These are phyloP conservation scores for Periconia sp. DNA, from an alignment of 2,329 filamentous ascomycete species.

Conservation along the genomic window DNA sequence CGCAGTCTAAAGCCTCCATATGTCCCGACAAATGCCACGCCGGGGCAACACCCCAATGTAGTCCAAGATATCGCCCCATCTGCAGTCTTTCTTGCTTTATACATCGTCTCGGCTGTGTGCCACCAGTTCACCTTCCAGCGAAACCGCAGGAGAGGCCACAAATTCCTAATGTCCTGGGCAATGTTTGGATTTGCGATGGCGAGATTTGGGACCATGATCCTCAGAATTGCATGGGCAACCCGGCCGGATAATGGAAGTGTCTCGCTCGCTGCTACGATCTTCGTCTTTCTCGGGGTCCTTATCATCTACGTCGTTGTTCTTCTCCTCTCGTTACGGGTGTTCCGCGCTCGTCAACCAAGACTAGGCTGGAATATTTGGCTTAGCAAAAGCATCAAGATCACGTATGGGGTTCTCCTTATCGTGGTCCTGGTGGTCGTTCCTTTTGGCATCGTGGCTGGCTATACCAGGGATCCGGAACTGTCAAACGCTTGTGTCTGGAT, in stretches of 20 bases:
- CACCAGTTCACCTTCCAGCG: not conserved
- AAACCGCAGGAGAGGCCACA: not conserved
- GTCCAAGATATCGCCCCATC: not conserved
- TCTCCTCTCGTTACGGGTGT: not conserved
- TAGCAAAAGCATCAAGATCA: not conserved
- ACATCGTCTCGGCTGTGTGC: not conserved
- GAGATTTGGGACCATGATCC: not conserved
- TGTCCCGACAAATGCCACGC: not conserved
- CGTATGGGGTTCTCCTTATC: not conserved
- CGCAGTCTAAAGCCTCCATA: not conserved
- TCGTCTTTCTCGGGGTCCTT: not conserved
- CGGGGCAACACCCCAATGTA: not conserved
- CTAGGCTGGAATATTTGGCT: not conserved
- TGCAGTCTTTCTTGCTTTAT: not conserved
- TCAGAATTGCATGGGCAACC: not conserved
- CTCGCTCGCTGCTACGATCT: not conserved
- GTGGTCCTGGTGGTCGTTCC: not conserved
- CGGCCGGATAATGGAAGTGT: not conserved
- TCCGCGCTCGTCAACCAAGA: not conserved
- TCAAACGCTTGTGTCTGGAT: not conserved
- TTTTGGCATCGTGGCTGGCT: not conserved
- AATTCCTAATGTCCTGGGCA: not conserved
- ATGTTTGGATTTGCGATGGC: not conserved
- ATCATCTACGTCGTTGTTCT: not conserved
- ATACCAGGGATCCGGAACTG: not conserved